Percentiles rank a stretch among this genome's conserved stretches.
These are phyloP conservation scores for Phoenix roebelenii DNA, from an alignment of 176 grass and related monocot genomes.

Conservation along the genomic window DNA sequence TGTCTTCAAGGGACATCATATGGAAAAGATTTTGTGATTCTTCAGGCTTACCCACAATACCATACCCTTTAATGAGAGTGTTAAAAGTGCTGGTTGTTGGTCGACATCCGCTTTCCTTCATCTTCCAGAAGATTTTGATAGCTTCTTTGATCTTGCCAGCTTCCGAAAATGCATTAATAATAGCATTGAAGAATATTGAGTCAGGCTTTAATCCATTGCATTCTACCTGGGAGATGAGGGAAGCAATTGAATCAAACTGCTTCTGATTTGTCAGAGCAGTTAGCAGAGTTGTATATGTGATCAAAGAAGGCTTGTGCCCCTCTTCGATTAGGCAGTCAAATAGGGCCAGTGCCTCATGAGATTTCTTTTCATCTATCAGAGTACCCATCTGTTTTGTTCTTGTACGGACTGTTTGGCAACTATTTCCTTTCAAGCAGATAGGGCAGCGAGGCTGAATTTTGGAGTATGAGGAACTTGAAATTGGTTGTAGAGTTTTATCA, in stretches of 20 bases:
- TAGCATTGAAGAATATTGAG: conserved; percentile 79
- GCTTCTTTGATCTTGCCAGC: conserved; percentile 67
- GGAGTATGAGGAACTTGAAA: not conserved
- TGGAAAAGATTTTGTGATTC: conserved; percentile 65
- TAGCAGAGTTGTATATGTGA: conserved; percentile 71
- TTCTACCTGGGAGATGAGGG: conserved; percentile 56
- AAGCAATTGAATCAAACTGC: conserved; percentile 55
- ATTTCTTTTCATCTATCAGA: conserved; percentile 58
- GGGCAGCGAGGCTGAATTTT: conserved; percentile 21
- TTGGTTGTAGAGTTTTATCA: conserved; percentile 13
- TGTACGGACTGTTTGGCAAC: conserved; percentile 43
- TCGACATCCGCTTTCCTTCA: conserved; percentile 57
- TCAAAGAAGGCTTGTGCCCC: conserved; percentile 77
- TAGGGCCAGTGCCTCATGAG: conserved; percentile 38
- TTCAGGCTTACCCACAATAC: conserved; percentile 55
- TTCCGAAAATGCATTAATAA: conserved; percentile 86
- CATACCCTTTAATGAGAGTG: conserved; percentile 89
- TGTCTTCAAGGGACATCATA: conserved; percentile 43
- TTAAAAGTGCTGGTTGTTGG: conserved; percentile 82
- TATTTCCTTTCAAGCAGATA: conserved; percentile 49
- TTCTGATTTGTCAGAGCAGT: conserved; percentile 52
- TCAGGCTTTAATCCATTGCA: conserved; percentile 60
- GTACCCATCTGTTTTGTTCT: conserved; percentile 58
- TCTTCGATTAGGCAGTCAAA: conserved; percentile 47
- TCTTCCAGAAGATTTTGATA: conserved; percentile 68